Evolutionary conservation across 2,329 filamentous ascomycete species (phyloP), one percentile per base, ranked within the genome.

Genomic region (Ophiostoma himal-ulmi): DNA sequence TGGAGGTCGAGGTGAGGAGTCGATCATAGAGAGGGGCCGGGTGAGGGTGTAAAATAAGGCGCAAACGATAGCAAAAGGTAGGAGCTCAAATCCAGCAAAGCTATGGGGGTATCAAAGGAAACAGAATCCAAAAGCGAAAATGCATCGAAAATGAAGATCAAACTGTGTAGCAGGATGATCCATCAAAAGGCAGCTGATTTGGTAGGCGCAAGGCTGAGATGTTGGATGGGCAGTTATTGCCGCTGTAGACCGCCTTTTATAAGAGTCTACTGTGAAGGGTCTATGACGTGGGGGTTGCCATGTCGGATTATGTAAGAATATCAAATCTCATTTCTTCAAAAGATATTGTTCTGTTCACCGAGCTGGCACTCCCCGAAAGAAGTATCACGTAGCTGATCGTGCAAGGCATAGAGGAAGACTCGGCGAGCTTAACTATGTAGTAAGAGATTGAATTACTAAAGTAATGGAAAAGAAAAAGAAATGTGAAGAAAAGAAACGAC

Each of bases 271-370:
- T 14, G 6, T 20, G 20, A n/a, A 22, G 52, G 52, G 11, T 11
- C n/a, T 60, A 60, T 60, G 54, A 60, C 54, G 54, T 62, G 26
- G 57, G 57, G 57, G 52, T 26, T 22, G n/a, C 52, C 17, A 20
- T 34, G 22, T 7, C 22, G 52, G 44, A 48, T 48, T 48, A 48
- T 20, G 17, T 48, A 26, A 57, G 22, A 10, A 22, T 5, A 13
- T 14, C 22, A 11, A 26, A 13, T 57, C 26, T 13, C 3, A 44
- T 44, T 10, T 26, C 14, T 26, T 57, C 10, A 10, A 48, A 48
- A 22, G 3, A 22, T 26, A 11, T 26, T 57, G 6, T 57, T 57
- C n/a, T 13, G 30, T 57, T 22, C 44, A 13, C 6, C n/a, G 10
- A 1, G 3, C 30, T 30, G 30, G 4, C 30, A 30, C 30, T 30